Percentiles rank a stretch among this genome's conserved stretches.
phyloP scores from a whole-genome alignment of 2,329 filamentous ascomycete species.

The Fusarium brachygibbosum region DNA sequence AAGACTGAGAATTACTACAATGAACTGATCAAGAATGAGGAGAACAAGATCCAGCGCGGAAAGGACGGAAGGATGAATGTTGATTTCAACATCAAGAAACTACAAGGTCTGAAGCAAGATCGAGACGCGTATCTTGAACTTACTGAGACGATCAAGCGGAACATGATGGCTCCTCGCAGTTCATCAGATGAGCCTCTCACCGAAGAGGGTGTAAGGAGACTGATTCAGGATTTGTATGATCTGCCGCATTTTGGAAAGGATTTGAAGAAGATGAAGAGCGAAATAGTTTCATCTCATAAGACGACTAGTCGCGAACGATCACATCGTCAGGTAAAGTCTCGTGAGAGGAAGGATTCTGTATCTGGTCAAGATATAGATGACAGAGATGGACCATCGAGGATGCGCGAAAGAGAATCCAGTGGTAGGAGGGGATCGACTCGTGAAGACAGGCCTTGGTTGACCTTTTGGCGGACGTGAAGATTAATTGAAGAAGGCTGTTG shows the following conservation, averaged over 20 bases:
- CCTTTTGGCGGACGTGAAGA: background rate
- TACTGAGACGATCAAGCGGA: slow-evolving; percentile 24
- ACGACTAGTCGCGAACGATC: background rate
- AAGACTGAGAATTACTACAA: slow-evolving; percentile 20
- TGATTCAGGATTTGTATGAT: slow-evolving; percentile 20
- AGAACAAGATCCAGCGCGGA: slow-evolving; percentile 7
- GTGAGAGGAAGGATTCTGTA: background rate
- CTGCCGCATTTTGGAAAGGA: slow-evolving; percentile 28
- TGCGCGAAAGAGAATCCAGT: background rate
- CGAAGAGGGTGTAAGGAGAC: background rate
- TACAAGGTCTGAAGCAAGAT: slow-evolving; percentile 15
- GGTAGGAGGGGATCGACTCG: background rate
- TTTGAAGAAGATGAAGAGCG: slow-evolving; percentile 15
- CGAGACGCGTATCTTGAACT: slow-evolving; percentile 28
- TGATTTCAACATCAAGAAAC: slow-evolving; percentile 10
- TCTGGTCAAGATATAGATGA: background rate
- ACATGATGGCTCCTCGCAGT: slow-evolving; percentile 5
- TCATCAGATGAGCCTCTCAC: slow-evolving; percentile 15
- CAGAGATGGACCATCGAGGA: background rate
- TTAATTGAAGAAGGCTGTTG: background rate
- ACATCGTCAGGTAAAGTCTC: background rate
- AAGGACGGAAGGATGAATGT: background rate
- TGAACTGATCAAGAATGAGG: slow-evolving; percentile 16
- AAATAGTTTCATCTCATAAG: slow-evolving; percentile 1
- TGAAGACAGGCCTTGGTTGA: background rate